Conservation (phyloP, 257 asterid genomes). For the Rauvolfia tetraphylla region DNA sequence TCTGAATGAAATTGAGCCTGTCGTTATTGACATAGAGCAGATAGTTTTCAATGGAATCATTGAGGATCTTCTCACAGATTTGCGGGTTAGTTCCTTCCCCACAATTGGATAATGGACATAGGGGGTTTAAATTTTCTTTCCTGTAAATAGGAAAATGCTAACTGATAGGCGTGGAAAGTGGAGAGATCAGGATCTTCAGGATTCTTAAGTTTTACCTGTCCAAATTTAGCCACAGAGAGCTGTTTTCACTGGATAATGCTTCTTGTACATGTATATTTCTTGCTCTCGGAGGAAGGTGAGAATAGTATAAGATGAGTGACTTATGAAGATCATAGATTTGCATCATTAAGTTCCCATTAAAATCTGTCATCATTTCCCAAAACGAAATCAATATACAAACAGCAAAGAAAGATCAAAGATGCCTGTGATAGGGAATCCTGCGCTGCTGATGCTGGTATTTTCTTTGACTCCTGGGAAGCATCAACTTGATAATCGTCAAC, state of each 20-base stretch:
- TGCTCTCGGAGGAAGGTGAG: background rate
- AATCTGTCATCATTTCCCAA: background rate
- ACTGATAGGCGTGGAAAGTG: slow-evolving; percentile 9
- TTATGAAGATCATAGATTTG: slow-evolving; percentile 7
- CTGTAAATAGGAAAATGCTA: slow-evolving; percentile 21
- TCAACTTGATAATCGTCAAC: background rate
- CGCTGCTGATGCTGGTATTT: slow-evolving; percentile 6
- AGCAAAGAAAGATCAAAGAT: background rate
- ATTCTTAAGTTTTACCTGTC: slow-evolving; percentile 8
- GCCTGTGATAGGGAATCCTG: background rate
- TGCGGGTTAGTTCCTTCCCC: background rate
- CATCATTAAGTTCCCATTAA: background rate
- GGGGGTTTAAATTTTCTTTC: background rate
- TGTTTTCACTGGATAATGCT: slow-evolving; percentile 2
- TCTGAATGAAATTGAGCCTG: slow-evolving; percentile 28
- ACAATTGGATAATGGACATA: background rate
- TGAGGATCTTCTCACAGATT: slow-evolving; percentile 26
- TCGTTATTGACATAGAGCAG: slow-evolving; percentile 31
- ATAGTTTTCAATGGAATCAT: slow-evolving; percentile 23
- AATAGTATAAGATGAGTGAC: background rate
- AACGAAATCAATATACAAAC: background rate
- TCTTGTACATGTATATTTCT: slow-evolving; percentile 2
- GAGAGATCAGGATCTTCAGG: background rate
- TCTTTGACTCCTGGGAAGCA: background rate
- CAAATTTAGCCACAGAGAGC: background rate